These are phyloP conservation scores for Flaveria bidentis DNA, from an alignment of 129 eudicot species.

Conservation along the genomic window DNA sequence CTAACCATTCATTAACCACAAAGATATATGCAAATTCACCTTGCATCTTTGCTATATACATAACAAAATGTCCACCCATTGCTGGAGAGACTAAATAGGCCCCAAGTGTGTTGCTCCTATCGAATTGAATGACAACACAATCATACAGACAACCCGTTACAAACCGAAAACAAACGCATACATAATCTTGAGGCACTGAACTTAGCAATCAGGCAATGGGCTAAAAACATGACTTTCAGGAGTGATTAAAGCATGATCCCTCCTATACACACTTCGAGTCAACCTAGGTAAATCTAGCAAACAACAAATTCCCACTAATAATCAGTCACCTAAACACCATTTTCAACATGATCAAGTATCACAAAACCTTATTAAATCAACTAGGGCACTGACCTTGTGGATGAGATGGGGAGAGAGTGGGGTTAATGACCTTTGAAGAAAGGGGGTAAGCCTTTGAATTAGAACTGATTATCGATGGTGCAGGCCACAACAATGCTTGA, in stretches of 20 bases:
- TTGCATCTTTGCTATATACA: slow-evolving; percentile 96
- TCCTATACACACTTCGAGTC: slow-evolving; percentile 80
- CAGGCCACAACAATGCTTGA: slow-evolving; percentile 81
- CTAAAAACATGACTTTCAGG: slow-evolving; percentile 95
- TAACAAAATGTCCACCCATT: slow-evolving; percentile 88
- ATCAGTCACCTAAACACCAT: slow-evolving; percentile 20
- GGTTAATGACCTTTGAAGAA: slow-evolving; percentile 81
- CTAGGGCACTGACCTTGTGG: slow-evolving; percentile 59
- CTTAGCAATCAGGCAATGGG: slow-evolving; percentile 89
- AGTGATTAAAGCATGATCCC: slow-evolving; percentile 90
- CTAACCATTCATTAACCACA: background rate
- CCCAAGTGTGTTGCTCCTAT: slow-evolving; percentile 78
- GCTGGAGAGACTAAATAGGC: slow-evolving; percentile 88
- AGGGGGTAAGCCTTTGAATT: slow-evolving; percentile 45
- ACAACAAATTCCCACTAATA: slow-evolving; percentile 20
- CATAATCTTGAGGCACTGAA: slow-evolving; percentile 22
- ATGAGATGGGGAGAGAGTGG: slow-evolving; percentile 91
- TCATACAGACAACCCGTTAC: background rate
- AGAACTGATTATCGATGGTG: slow-evolving; percentile 45
- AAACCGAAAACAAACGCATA: background rate
- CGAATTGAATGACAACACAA: background rate
- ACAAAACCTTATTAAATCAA: slow-evolving; percentile 16
- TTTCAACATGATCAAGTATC: background rate
- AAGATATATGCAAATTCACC: slow-evolving; percentile 37
- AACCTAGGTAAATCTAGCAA: slow-evolving; percentile 85